Evolutionary conservation across 208 protist genomes (phyloP).

Genomic region (Leptomonas seymouri): DNA sequence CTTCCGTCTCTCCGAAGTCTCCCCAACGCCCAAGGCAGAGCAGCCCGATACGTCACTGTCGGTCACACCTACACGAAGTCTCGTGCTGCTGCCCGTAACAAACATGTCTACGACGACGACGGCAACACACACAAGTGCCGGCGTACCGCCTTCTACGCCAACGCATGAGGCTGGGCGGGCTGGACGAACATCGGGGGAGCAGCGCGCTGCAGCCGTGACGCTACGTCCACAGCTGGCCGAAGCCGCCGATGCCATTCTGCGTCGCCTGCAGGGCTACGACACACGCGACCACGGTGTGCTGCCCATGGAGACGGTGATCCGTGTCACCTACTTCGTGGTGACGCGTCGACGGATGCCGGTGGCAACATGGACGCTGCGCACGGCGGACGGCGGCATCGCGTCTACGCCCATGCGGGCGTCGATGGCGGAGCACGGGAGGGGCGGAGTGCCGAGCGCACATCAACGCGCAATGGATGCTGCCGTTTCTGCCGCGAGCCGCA

Average conservation of each 20-base stretch:
- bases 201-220: constrained; percentile 1
- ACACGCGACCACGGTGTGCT: constrained; percentile 49
- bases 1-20: constrained; percentile 16
- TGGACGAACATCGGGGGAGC: constrained; percentile 9
- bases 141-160: neutral
- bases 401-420: constrained; percentile 28
- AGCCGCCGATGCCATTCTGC: constrained; percentile 47
- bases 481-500: no score
- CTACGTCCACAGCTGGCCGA: constrained; percentile 34
- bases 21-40: neutral
- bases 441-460: neutral
- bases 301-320: constrained; percentile 63
- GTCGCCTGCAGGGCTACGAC: constrained; percentile 74
- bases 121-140: neutral
- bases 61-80: constrained; percentile 12
- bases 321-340: constrained; percentile 52
- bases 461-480: neutral
- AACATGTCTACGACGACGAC: neutral
- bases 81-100: constrained; percentile 2
- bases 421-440: constrained; percentile 3
- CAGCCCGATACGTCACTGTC: neutral
- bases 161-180: neutral
- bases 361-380: constrained; percentile 29
- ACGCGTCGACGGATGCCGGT: constrained; percentile 28
- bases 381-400: constrained; percentile 23